phyloP scores from a whole-genome alignment of 345 rosid species.

The Isatis tinctoria region DNA sequence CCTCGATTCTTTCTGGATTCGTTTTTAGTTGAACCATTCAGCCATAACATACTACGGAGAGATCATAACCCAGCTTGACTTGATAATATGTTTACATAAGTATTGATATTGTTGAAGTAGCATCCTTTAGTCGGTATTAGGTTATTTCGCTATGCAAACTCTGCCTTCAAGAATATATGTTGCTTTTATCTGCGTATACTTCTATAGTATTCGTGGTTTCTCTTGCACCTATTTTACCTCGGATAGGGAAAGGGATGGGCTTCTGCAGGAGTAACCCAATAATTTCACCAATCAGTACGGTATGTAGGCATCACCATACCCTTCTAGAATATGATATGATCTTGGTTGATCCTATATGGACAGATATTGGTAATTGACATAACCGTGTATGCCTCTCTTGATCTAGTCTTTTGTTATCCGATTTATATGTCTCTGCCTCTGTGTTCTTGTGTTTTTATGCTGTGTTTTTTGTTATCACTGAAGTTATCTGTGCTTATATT shows the following conservation, averaged over 20 bases:
- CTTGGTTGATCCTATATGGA: conserved; percentile 46
- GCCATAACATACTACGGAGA: neutral
- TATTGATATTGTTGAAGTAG: neutral
- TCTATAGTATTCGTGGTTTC: conserved; percentile 47
- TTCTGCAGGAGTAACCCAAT: conserved; percentile 97
- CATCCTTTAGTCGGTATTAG: conserved; percentile 9
- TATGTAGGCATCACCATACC: conserved; percentile 85
- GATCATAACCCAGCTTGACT: neutral
- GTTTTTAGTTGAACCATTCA: neutral
- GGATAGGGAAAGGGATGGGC: conserved; percentile 97
- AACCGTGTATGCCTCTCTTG: conserved; percentile 36
- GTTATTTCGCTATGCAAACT: neutral
- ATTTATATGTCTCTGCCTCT: conserved; percentile 22
- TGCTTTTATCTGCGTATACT: conserved; percentile 32
- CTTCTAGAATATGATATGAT: conserved; percentile 52
- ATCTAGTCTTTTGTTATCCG: conserved; percentile 22
- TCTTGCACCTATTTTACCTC: conserved; percentile 79
- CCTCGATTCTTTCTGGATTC: neutral
- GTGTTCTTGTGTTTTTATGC: conserved; percentile 25
- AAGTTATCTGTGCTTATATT: conserved; percentile 31
- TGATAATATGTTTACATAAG: neutral
- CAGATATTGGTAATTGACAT: conserved; percentile 35
- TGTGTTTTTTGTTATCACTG: neutral
- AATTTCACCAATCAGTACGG: conserved; percentile 88
- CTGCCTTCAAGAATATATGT: conserved; percentile 11